Percentiles rank a stretch among this genome's conserved stretches.
Evolutionary conservation across 2,329 filamentous ascomycete genomes (phyloP).

Genomic region (Lomentospora prolificans): DNA sequence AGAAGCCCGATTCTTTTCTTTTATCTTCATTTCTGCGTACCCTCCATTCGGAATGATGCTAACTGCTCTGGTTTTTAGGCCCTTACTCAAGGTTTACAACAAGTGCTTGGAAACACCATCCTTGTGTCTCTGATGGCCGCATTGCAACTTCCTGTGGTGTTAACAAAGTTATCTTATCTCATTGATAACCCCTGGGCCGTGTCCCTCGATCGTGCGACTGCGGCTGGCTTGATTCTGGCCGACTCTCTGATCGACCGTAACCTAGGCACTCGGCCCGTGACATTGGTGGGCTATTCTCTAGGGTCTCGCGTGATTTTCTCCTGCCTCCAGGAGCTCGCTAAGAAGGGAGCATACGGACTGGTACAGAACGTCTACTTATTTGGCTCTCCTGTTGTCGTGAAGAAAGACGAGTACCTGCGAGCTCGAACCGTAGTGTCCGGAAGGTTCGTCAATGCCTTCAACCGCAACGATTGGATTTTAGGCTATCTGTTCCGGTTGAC

Average conservation of each 20-base stretch:
- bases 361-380: conserved; percentile 95
- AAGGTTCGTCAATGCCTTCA: conserved; percentile 91
- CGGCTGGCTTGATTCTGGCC: conserved; percentile 83
- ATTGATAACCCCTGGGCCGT: conserved; percentile 99
- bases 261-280: conserved; percentile 81
- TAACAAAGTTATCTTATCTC: conserved; percentile 89
- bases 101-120: conserved; percentile 85
- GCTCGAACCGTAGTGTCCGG: conserved; percentile 78
- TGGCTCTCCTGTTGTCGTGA: conserved; percentile 83
- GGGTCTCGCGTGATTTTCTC: conserved; percentile 89
- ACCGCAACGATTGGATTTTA: conserved; percentile 93
- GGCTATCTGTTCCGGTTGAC: conserved; percentile 94
- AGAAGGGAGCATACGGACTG: conserved; percentile 73
- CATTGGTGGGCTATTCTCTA: conserved; percentile 88
- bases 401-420: conserved; percentile 77
- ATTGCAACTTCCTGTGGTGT: conserved; percentile 78
- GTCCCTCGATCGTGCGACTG: conserved; percentile 82
- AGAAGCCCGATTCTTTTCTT: conserved; percentile 27
- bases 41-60: conserved; percentile 14
- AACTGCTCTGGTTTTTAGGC: conserved; percentile 45
- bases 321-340: conserved; percentile 77
- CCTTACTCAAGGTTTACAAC: conserved; percentile 89
- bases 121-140: conserved; percentile 85
- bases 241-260: conserved; percentile 90
- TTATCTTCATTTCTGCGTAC: too few species aligned